A percentile compares a stretch with the other conserved stretches of the same genome.
These are phyloP conservation scores for Annulohypoxylon truncatum DNA, from an alignment of 2,329 filamentous ascomycete species.

Conservation along the genomic window DNA sequence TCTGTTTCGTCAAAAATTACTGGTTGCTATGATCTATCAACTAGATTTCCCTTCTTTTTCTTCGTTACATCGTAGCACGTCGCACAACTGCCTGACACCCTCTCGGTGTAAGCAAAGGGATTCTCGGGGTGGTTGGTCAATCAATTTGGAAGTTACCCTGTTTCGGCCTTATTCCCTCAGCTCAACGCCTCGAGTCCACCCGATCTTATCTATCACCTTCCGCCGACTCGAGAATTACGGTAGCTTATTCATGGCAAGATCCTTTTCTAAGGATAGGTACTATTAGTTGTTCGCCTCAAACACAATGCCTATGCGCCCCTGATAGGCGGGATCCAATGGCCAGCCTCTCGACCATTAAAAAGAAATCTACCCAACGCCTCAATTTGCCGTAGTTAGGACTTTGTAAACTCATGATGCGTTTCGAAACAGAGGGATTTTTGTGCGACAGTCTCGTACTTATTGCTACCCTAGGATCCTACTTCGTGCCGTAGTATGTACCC, in stretches of 20 bases:
- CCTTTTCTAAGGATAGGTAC: conserved; percentile 24
- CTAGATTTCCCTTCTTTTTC: conserved; percentile 19
- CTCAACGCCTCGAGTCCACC: conserved; percentile 37
- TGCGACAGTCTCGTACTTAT: conserved; percentile 30
- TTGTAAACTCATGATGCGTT: conserved; percentile 19
- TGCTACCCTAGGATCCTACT: conserved; percentile 23
- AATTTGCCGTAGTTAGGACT: conserved; percentile 8
- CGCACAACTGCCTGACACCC: conserved; percentile 32
- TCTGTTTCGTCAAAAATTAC: conserved; percentile 27
- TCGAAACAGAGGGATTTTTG: conserved; percentile 30
- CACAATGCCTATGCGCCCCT: conserved; percentile 15
- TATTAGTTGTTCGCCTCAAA: conserved; percentile 31
- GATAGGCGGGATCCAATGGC: conserved; percentile 5
- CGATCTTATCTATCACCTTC: conserved; percentile 26
- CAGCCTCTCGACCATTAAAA: conserved; percentile 13
- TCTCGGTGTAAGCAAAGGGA: conserved; percentile 34
- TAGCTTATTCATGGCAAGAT: conserved; percentile 13
- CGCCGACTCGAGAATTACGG: conserved; percentile 4
- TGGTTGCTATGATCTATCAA: conserved; percentile 14
- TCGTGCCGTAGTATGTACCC: conserved; percentile 1
- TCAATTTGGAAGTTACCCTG: conserved; percentile 30
- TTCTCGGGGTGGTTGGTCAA: conserved; percentile 34
- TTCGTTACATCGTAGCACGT: conserved; percentile 30
- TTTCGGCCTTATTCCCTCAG: conserved; percentile 46
- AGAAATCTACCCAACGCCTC: conserved; percentile 18